Evolutionary conservation across 2,329 filamentous ascomycete species (phyloP).

Genomic region (Aspergillaceae sp.): DNA sequence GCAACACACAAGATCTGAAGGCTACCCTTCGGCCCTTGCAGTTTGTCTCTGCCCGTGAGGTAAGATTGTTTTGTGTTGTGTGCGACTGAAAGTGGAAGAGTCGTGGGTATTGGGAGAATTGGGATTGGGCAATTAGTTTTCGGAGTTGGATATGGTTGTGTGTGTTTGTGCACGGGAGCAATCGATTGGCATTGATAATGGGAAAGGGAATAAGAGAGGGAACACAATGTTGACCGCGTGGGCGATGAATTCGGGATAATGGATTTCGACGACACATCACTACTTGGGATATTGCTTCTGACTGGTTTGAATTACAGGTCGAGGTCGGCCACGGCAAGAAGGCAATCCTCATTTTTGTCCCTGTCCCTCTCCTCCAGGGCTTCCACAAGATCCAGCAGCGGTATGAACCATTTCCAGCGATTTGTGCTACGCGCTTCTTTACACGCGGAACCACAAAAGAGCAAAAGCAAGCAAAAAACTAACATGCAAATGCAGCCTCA

Average conservation of each 20-base stretch:
- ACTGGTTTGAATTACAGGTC: slow-evolving; percentile 55
- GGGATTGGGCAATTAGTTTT: background rate
- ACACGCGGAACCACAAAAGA: background rate
- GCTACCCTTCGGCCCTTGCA: slow-evolving; percentile 91
- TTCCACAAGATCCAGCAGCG: slow-evolving; percentile 99
- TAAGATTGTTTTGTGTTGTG: slow-evolving; percentile 62
- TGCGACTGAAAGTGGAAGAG: slow-evolving; percentile 31
- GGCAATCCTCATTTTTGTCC: slow-evolving; percentile 99
- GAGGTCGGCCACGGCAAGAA: slow-evolving; percentile 99
- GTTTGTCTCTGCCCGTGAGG: slow-evolving; percentile 98
- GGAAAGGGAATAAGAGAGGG: background rate
- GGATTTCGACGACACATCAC: too few species aligned
- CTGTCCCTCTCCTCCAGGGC: slow-evolving; percentile 92
- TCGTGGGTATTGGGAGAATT: background rate
- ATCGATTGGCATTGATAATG: background rate
- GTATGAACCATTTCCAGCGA: slow-evolving; percentile 49
- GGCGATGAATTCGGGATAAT: background rate
- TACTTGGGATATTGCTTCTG: background rate
- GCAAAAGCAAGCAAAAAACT: slow-evolving; percentile 2
- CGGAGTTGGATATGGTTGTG: too few species aligned
- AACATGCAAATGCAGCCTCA: slow-evolving; percentile 56
- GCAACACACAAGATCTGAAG: slow-evolving; percentile 98
- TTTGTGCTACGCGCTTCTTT: slow-evolving; percentile 4
- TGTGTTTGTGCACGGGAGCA: background rate
- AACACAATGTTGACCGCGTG: too few species aligned